Conservation (phyloP, 768 basidiomycete genomes). For the Chalciporus pseudorubinellus region DNA sequence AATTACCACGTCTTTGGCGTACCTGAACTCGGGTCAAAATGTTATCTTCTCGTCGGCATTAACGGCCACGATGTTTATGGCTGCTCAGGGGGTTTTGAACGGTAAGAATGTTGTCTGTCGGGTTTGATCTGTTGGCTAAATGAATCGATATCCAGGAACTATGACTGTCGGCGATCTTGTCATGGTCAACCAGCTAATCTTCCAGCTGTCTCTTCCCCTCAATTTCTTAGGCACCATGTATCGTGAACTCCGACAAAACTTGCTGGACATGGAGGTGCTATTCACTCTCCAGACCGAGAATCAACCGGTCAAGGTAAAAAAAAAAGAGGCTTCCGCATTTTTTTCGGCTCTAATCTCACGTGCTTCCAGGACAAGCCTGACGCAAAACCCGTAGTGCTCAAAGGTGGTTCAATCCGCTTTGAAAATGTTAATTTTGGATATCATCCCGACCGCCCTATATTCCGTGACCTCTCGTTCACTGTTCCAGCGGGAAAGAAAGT, state of each 20-base stretch:
- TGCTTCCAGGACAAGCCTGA: conserved; percentile 57
- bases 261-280: conserved; percentile 95
- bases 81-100: conserved; percentile 90
- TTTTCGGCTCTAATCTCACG: neutral
- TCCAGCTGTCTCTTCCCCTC: conserved; percentile 93
- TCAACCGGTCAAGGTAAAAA: conserved; percentile 56
- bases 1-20: conserved; percentile 91
- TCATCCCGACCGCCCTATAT: conserved; percentile 89
- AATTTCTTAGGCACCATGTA: conserved; percentile 98
- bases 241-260: conserved; percentile 91
- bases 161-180: conserved; percentile 99
- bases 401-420: conserved; percentile 87
- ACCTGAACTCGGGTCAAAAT: conserved; percentile 95
- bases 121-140: neutral
- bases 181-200: conserved; percentile 98
- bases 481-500: conserved; percentile 96
- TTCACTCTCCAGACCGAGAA: conserved; percentile 88
- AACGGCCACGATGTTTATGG: conserved; percentile 94
- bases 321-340: neutral
- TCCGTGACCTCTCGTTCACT: conserved; percentile 81
- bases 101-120: conserved; percentile 42
- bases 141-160: conserved; percentile 53
- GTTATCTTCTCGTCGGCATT: conserved; percentile 93
- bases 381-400: conserved; percentile 65
- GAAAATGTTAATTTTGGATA: conserved; percentile 92